Evolutionary conservation across 129 eudicot species (phyloP), one percentile per base, ranked within the genome.

Genomic region (Dittrichia graveolens): DNA sequence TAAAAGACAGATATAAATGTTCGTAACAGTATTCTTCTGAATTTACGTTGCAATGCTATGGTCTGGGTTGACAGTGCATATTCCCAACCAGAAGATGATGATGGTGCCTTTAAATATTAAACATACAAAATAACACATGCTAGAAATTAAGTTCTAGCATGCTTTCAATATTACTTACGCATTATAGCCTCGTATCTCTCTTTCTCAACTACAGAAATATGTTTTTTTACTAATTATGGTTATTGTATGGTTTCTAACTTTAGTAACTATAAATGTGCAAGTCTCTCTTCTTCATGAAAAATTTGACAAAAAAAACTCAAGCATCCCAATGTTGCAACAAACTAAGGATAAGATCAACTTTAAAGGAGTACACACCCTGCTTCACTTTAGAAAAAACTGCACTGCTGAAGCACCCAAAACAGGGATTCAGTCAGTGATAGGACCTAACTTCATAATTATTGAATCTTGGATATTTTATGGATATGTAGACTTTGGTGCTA

Each of bases 81-180:
- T 31, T 59, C 1, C 64, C 16, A 31, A 2, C 1, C 31, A 24
- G 31, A 24, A 59, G 15, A 59, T 64, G 54, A 48, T 13, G 54
- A 41, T 9, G 53, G 69, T 43, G 69, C 3, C 43, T 10, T 16
- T 59, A 37, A n/a, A 52, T 52, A 46, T 65, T 13, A 6, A 38
- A 60, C 18, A 42, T 67, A 67, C 18, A 24, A 24, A 24, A 31
- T 5, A 34, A 34, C 46, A 46, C 34, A 67, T 31, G 72, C 54
- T 67, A 42, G 3, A n/a, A 46, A 67, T 47, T 67, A 67, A 24
- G 43, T 47, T 34, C 38, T 45, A 67, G 31, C 58, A 67, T 31
- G 59, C 19, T 67, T 48, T 47, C 12, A 47, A 24, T 66, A 64
- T 12, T 42, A 8, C 8, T 64, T 42, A 43, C 10, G 40, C 37